Percentiles rank a stretch among this genome's conserved stretches.
phyloP scores from a whole-genome alignment of 192 early-diverging fungal species.

The Pecoramyces ruminantium region DNA sequence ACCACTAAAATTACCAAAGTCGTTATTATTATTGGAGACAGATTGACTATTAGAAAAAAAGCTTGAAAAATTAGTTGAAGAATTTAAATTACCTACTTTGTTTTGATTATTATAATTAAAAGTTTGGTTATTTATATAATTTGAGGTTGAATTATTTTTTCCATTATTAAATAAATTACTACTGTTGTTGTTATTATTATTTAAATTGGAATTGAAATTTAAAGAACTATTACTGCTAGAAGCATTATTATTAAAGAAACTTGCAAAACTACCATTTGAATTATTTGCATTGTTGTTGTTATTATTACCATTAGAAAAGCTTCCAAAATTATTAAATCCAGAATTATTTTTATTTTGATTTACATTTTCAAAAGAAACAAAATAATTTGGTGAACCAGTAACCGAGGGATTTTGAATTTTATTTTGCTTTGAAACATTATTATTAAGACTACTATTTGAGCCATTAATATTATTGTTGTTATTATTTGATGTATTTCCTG shows the following conservation, averaged over 20 bases:
- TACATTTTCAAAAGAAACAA: background rate
- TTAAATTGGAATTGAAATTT: background rate
- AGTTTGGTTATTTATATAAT: background rate
- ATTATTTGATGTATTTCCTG: background rate
- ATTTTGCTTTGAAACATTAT: background rate
- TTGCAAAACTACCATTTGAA: background rate
- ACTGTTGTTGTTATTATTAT: background rate
- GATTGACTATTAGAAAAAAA: background rate
- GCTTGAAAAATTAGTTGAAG: background rate
- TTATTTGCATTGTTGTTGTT: background rate
- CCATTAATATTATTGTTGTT: background rate
- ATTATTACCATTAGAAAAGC: background rate
- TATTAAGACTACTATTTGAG: background rate
- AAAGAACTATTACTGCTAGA: background rate
- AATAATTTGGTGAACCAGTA: background rate
- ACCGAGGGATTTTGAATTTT: background rate
- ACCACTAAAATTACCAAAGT: background rate
- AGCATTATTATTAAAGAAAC: background rate
- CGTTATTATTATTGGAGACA: background rate
- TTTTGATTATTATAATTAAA: background rate
- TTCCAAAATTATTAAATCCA: background rate
- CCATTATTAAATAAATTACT: background rate
- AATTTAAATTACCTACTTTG: background rate
- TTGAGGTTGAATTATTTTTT: background rate
- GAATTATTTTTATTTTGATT: background rate